phyloP scores from a whole-genome alignment of 805 yeast species.

The Teunomyces pallodes region DNA sequence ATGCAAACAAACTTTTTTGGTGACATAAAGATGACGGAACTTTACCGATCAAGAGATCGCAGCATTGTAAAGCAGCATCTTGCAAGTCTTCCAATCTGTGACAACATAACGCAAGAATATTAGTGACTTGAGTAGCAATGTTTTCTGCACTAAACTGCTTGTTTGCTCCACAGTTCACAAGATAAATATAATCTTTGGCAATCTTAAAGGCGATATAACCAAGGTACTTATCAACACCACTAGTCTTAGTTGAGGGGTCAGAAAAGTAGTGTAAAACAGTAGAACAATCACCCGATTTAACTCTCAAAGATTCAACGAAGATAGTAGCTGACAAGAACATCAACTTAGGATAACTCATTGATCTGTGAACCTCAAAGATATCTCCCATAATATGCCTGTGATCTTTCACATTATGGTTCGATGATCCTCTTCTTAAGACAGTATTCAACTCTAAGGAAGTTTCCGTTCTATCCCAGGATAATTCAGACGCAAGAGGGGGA shows the following conservation, averaged over 20 bases:
- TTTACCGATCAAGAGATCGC: constrained; percentile 60
- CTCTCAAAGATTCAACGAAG: constrained; percentile 75
- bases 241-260: constrained; percentile 73
- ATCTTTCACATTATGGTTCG: constrained; percentile 72
- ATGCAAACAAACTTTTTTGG: constrained; percentile 65
- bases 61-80: constrained; percentile 73
- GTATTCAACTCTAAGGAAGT: constrained; percentile 91
- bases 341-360: constrained; percentile 67
- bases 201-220: constrained; percentile 62
- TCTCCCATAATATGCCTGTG: constrained; percentile 63
- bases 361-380: constrained; percentile 49
- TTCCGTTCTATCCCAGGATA: constrained; percentile 65
- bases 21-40: constrained; percentile 82
- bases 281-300: constrained; percentile 77
- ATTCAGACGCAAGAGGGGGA: constrained; percentile 27
- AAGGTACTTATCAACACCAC: constrained; percentile 68
- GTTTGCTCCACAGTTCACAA: constrained; percentile 53
- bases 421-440: constrained; percentile 83
- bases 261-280: constrained; percentile 75
- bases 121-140: constrained; percentile 65
- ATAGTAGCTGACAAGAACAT: constrained; percentile 86
- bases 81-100: constrained; percentile 76
- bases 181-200: constrained; percentile 52
- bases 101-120: constrained; percentile 67
- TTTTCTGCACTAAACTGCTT: constrained; percentile 54